Base-by-base conservation (phyloP, 352 stramenopile species). In the Phytophthora uliginosa region DNA sequence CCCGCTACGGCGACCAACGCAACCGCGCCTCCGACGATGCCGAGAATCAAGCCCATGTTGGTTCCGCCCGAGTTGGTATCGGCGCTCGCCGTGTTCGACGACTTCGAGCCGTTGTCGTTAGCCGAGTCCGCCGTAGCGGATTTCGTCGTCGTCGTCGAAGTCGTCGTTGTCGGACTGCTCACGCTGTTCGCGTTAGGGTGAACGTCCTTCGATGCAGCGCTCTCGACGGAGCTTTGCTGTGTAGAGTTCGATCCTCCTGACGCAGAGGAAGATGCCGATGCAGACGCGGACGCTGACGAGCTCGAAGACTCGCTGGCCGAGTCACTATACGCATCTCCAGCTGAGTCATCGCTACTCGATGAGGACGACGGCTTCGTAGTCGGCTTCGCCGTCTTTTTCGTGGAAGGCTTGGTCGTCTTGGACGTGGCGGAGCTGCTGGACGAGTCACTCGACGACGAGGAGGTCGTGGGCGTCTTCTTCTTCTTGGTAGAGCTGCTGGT, bases 31-130 rank as follows among this genome's bases (percentile, higher is more conserved):
- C 76, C 83, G 26, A 75, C 71, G 58, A 91, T 83, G 34, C 81
- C 84, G 26, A 89, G 57, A 59, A 93, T 87, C 50, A 92, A 47
- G n/a, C 77, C 73, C 38, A 81, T 51, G 54, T 83, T 83, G 36
- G 54, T 79, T 47, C 68, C 74, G 17, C 69, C 79, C 7, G 74
- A 79, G 17, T 67, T 63, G 13, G 61, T 65, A 15, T 66, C 72
- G 6, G 63, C 73, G 9, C 65, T 73, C 7, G 77, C 63, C 15
- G 78, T 78, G 62, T 83, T 89, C 4, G 82, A 78, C 3, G 76
- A 56, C 22, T 66, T 71, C 0, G 69, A 69, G 26, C 52, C 48
- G 62, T 59, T 70, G 26, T 76, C 71, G 10, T 57, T 81, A n/a
- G 63, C 31, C 34, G 65, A 59, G 45, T 81, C 71, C 5, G 75